Evolutionary conservation across 2,329 filamentous ascomycete genomes (phyloP), one percentile per base, ranked within the genome.

Genomic region (Daldinia eschscholtzii): DNA sequence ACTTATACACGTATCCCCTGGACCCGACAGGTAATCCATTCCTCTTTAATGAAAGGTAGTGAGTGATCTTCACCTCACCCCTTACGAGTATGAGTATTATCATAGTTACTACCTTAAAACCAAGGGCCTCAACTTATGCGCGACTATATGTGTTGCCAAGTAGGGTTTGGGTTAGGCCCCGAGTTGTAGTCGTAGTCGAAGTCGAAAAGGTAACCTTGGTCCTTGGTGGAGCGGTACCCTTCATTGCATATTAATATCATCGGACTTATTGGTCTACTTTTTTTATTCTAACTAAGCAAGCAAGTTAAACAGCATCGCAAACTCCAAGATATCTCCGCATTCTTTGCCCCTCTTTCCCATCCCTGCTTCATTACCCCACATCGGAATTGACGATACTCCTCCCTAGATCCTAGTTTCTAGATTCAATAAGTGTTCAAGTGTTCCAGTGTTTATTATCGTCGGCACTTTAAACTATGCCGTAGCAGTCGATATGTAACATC

Each of bases 161-260:
- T 23, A 23, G 20, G 9, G 10, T 2, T 6, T 35, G 2, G 6
- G 9, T 35, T 1, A 23, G 20, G 41, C 18, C 10, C n/a, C 18
- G n/a, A 20, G 20, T 44, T 44, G 18, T 44, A 18, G 3, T 23
- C 12, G 4, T 20, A n/a, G n/a, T 44, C 20, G 23, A 48, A 15
- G 23, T n/a, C 26, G 13, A 28, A 6, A 50, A 30, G 23, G 26
- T 4, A 48, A 48, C 2, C 10, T 9, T 9, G 33, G 33, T 35
- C 2, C 10, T 9, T 9, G 33, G 33, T 35, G 33, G 10, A 15
- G 18, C n/a, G 23, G 18, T 7, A 26, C 18, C 13, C 13, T 46
- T 58, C 44, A 67, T 69, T 69, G 59, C 37, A 69, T n/a, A n/a
- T n/a, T n/a, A 69, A 69, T 69, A 56, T 50, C 39, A 28, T 41